These are phyloP conservation scores for Chlorella vulgaris DNA, from an alignment of 139 green algal species.

Conservation along the genomic window DNA sequence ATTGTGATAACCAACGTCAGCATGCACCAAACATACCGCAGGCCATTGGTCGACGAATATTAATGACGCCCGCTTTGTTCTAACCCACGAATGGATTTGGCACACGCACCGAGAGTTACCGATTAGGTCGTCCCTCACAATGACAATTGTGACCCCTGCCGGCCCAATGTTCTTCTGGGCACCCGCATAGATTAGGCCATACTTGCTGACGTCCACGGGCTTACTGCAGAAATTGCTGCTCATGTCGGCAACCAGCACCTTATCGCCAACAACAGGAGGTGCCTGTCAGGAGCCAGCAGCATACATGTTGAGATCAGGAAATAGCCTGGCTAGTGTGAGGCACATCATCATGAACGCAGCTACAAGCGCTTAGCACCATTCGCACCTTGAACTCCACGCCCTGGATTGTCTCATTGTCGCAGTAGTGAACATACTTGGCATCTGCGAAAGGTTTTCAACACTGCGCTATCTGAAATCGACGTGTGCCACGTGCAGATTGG, in stretches of 20 bases:
- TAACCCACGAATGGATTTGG: neutral
- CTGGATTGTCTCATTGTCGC: constrained; percentile 99
- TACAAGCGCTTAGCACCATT: neutral
- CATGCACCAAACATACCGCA: no score
- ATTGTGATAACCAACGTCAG: no score
- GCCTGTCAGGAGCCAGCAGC: constrained; percentile 34
- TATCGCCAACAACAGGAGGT: constrained; percentile 71
- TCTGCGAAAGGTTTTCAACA: neutral
- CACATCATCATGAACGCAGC: no score
- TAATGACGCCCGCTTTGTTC: no score
- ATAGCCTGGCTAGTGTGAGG: no score
- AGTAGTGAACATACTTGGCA: constrained; percentile 94
- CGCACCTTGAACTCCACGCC: constrained; percentile 96
- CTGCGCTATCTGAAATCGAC: neutral
- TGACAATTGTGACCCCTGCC: constrained; percentile 94
- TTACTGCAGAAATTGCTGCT: constrained; percentile 97
- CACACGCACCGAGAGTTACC: constrained; percentile 69
- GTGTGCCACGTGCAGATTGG: neutral
- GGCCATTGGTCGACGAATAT: no score
- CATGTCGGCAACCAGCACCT: constrained; percentile 93
- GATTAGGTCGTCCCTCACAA: constrained; percentile 95
- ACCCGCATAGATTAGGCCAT: constrained; percentile 96
- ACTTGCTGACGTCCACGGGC: constrained; percentile 97
- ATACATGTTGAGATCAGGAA: neutral
- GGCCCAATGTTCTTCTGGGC: constrained; percentile 99